Base-by-base conservation (phyloP, 495 filamentous ascomycete genomes). In the Penicillium pulvis region DNA sequence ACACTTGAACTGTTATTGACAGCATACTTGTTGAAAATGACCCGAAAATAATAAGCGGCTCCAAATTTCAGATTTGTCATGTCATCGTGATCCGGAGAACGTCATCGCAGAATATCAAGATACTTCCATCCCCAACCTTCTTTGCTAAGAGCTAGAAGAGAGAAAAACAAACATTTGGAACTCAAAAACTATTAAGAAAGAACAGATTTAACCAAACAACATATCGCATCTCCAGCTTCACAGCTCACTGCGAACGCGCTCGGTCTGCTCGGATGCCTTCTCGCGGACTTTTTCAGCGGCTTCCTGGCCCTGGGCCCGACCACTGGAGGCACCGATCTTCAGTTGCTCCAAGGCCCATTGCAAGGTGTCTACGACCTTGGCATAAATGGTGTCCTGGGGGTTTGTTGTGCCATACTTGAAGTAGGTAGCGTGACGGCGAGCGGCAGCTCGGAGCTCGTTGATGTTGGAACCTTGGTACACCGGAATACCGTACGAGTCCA, bases 401-500 rank as follows among this genome's bases (percentile, higher is more conserved):
- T 73, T 84, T 19, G 79, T 85, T 9, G 88, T 90, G 52, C 90
- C 90, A 65, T 92, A 91, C 69, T 81, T 82, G 81, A 91, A 92
- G 74, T 88, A 92, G 12, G 87, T 88, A 9, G 81, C 79, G 55
- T 91, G 85, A 62, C 86, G 86, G 51, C 90, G 85, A 12, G 87
- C 89, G 43, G 86, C 79, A 23, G 87, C 85, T 41, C 78, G 81
- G 47, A 90, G 76, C 61, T 89, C 79, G 59, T 89, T 87, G 53
- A 83, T 70, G 50, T 72, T 86, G 35, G 84, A 85, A 30, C 88
- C 89, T 72, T 91, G 89, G 45, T 88, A 89, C 44, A 81, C 83
- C 11, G 85, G 82, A 58, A 93, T 79, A 41, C 90, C 90, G 64
- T 92, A 93, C 50, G 85, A 88, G 69, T 93, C 90, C 12, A 93